phyloP scores from a whole-genome alignment of 495 filamentous ascomycete species.

The Tuber calosporum region DNA sequence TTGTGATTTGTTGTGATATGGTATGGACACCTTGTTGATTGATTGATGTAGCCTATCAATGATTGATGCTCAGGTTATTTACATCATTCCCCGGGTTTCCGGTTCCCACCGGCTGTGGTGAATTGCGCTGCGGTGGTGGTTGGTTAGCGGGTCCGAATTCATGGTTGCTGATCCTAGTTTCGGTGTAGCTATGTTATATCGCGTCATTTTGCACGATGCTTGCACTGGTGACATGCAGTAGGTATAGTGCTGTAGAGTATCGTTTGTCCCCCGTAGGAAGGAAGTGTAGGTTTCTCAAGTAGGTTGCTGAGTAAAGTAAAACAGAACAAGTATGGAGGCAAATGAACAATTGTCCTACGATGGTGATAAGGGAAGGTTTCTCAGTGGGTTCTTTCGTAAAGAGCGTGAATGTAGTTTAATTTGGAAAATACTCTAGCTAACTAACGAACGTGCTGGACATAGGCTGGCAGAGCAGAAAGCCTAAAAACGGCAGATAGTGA shows the following conservation, averaged over 20 bases:
- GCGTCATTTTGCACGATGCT: neutral
- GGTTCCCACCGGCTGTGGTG: neutral
- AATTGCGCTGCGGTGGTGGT: neutral
- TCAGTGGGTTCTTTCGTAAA: neutral
- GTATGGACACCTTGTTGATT: neutral
- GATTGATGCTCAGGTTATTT: neutral
- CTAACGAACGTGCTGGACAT: neutral
- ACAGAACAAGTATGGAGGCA: neutral
- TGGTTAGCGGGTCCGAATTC: too few species aligned
- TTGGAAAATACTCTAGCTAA: neutral
- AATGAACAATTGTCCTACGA: neutral
- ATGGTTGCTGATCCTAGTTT: rapidly evolving
- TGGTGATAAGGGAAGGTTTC: neutral
- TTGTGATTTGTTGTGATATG: neutral
- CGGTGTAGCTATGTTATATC: neutral
- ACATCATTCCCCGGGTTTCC: neutral
- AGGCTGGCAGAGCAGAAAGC: neutral
- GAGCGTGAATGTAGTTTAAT: neutral
- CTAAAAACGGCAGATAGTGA: neutral
- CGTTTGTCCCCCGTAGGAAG: neutral
- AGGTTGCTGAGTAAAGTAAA: neutral
- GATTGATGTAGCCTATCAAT: neutral
- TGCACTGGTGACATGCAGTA: neutral
- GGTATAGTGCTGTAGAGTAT: neutral
- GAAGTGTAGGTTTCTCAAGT: neutral